Percentiles rank a stretch among this genome's conserved stretches.
Conservation (phyloP, 2,329 filamentous ascomycete species). For the Blumeria graminis region DNA sequence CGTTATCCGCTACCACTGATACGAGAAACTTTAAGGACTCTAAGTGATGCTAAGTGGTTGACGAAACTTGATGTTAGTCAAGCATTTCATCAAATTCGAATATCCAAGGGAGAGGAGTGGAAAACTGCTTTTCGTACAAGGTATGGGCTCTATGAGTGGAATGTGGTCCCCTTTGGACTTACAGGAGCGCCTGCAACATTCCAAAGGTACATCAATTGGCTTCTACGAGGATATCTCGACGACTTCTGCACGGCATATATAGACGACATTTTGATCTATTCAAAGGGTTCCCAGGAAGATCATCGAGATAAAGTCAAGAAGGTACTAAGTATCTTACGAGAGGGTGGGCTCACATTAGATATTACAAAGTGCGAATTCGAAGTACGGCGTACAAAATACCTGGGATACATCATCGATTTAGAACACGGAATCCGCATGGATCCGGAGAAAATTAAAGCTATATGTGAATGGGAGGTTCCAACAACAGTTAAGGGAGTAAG, state of each 20-base stretch:
- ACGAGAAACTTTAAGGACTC: background rate
- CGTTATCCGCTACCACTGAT: slow-evolving; percentile 1
- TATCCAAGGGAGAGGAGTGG: slow-evolving; percentile 1
- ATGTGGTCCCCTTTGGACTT: slow-evolving; percentile 2
- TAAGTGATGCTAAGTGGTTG: background rate
- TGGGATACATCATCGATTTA: slow-evolving; percentile 1
- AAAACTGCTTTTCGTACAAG: slow-evolving; percentile 1
- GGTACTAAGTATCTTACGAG: background rate
- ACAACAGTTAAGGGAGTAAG: background rate
- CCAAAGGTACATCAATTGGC: slow-evolving; percentile 3
- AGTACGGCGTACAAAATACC: background rate
- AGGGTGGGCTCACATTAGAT: slow-evolving; percentile 1
- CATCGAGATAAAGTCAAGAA: slow-evolving; percentile 2
- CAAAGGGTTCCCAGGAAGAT: background rate
- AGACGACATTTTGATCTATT: slow-evolving; percentile 4
- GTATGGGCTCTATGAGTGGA: slow-evolving; percentile 1
- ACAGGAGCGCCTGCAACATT: slow-evolving; percentile 1
- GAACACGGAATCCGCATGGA: slow-evolving; percentile 1
- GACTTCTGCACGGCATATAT: slow-evolving; percentile 2
- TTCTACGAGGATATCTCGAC: slow-evolving; percentile 1
- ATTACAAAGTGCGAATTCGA: slow-evolving; percentile 3
- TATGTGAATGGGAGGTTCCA: slow-evolving; percentile 1
- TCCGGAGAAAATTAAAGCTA: slow-evolving; percentile 2
- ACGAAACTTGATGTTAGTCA: background rate
- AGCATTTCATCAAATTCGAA: slow-evolving; percentile 1